phyloP scores from a whole-genome alignment of 108 stramenopile genomes.

The Nitzschia sp. region DNA sequence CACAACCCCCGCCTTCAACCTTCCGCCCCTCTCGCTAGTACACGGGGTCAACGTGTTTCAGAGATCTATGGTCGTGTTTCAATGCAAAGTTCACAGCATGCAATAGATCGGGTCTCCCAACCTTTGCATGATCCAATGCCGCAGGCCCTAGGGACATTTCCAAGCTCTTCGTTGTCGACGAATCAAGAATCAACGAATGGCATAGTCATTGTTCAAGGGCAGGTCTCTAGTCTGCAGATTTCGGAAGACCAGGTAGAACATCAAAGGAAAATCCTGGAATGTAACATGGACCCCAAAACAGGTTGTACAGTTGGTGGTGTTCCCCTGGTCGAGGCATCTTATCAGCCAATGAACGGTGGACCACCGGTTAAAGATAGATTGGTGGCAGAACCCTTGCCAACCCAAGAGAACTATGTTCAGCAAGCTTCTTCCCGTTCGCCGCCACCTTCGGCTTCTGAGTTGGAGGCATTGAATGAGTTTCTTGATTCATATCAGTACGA shows the following conservation, averaged over 20 bases:
- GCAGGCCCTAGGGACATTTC: background rate
- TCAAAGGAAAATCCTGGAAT: background rate
- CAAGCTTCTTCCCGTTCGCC: background rate
- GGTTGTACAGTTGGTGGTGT: background rate
- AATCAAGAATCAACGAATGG: background rate
- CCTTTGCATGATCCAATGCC: background rate
- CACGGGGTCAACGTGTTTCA: background rate
- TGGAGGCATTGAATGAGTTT: background rate
- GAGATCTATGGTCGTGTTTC: background rate
- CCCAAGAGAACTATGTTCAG: background rate
- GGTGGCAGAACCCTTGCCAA: background rate
- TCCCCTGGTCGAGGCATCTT: background rate
- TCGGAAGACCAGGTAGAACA: background rate
- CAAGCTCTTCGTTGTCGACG: slow-evolving; percentile 3
- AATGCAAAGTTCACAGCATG: background rate
- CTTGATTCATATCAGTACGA: slow-evolving; percentile 2
- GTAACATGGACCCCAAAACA: background rate
- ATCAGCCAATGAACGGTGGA: slow-evolving; percentile 6
- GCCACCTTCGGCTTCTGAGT: background rate
- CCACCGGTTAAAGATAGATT: background rate
- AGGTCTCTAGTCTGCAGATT: background rate
- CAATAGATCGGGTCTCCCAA: too few relatives aligned
- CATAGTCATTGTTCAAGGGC: background rate
- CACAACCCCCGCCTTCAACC: slow-evolving; percentile 2
- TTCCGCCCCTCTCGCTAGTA: slow-evolving; percentile 1